Conservation (phyloP, 495 filamentous ascomycete species). For the Aspergillus hancockii region DNA sequence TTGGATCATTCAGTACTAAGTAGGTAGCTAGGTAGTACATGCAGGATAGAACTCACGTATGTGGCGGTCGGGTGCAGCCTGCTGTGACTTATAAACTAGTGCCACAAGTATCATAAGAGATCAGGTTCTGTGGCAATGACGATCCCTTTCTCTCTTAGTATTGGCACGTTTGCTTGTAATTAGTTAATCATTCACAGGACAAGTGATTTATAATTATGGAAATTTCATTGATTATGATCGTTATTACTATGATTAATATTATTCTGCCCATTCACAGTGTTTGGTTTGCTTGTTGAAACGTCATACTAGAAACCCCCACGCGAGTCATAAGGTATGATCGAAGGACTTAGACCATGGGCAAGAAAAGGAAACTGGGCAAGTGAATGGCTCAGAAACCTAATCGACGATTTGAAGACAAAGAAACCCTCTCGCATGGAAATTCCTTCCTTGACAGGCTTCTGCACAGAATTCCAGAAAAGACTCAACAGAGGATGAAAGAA, state of each 20-base stretch:
- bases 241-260: neutral
- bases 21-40: no score
- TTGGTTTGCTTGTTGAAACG: neutral
- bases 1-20: no score
- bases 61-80: neutral
- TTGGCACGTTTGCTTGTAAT: neutral
- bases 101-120: neutral
- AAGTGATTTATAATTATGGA: no score
- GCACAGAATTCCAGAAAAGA: slow-evolving; percentile 22
- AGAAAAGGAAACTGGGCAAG: neutral
- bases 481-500: neutral
- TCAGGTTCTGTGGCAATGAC: neutral
- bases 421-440: neutral
- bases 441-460: slow-evolving; percentile 14
- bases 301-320: neutral
- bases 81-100: neutral
- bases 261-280: no score
- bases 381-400: neutral
- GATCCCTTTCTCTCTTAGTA: neutral
- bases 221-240: no score
- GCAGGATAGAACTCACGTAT: neutral
- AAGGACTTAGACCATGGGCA: neutral
- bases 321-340: neutral
- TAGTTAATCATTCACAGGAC: neutral
- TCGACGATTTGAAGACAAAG: neutral